Base-by-base conservation (phyloP, 768 basidiomycete species). In the Phaffia australis region DNA sequence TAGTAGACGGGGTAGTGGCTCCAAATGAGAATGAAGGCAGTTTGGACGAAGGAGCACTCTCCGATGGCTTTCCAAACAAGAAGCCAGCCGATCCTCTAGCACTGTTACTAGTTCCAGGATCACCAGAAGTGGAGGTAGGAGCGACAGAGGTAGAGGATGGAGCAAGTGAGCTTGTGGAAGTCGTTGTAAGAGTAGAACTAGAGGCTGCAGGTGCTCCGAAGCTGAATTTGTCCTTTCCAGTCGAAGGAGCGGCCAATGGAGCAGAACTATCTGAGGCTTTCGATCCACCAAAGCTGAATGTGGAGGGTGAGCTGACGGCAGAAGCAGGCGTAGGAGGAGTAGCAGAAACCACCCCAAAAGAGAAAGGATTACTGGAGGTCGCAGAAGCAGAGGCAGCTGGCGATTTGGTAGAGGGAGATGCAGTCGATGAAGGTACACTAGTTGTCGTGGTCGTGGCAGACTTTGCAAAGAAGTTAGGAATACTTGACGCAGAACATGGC, bases 401-500 rank as follows among this genome's bases (percentile, higher is more conserved):
- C 1, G 47, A 16, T 1, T 27, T 19, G 5, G 57, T 16, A 15
- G 57, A 9, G n/a, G 57, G 29, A 5, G 57, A 23, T 16, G 48
- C 32, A 50, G 35, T 27, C 18, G 64, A 50, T 0, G 57, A 11
- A 23, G 59, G 51, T 32, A 60, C 49, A 25, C 25, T 19, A 32
- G 65, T 5, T n/a, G 58, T 46, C 16, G 59, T 6, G 2, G 65
- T 21, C 11, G 63, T 16, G 18, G 55, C 50, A 0, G 58, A 35
- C n/a, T 66, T 66, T 1, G 65, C 54, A 46, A 58, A 65, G 42
- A 58, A 65, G 64, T 50, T 56, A 6, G 64, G 64, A 11, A 65
- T 58, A 56, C 54, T 56, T 4, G 55, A n/a, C 11, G 4, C 35
- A 42, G 35, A 42, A 42, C 6, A 5, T 42, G 35, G 11, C 35